A percentile compares a stretch with the other conserved stretches of the same genome.
Evolutionary conservation across 2,329 filamentous ascomycete genomes (phyloP).

Genomic region (Xylariales sp.): DNA sequence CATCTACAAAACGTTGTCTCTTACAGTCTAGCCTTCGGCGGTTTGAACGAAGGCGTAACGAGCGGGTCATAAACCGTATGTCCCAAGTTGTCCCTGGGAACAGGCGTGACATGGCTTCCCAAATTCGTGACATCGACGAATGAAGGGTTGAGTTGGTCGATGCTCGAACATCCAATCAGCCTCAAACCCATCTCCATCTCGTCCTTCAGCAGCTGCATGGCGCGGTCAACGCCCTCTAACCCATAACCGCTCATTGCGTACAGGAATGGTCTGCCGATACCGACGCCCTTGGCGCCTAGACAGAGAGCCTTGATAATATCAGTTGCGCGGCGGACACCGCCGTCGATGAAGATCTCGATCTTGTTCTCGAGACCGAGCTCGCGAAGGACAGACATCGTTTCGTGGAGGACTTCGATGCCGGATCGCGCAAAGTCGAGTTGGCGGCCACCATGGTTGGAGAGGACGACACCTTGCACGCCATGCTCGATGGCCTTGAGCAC

Average conservation of each 20-base stretch:
- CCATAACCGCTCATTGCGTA: constrained; percentile 96
- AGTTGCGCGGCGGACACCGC: constrained; percentile 82
- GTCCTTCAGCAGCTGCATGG: constrained; percentile 88
- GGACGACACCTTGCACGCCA: constrained; percentile 82
- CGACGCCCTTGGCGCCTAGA: constrained; percentile 85
- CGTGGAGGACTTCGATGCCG: constrained; percentile 83
- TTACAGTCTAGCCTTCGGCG: constrained; percentile 46
- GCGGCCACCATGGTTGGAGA: constrained; percentile 93
- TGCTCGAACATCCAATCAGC: constrained; percentile 70
- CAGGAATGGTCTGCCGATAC: constrained; percentile 90
- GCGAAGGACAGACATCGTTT: constrained; percentile 84
- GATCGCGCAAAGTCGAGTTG: constrained; percentile 91
- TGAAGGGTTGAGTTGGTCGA: constrained; percentile 75
- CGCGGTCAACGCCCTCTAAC: constrained; percentile 77
- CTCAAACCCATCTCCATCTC: constrained; percentile 99
- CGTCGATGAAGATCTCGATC: constrained; percentile 88
- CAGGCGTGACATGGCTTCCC: constrained; percentile 43
- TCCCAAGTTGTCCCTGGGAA: constrained; percentile 45
- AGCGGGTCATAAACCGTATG: constrained; percentile 50
- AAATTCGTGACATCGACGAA: constrained; percentile 76
- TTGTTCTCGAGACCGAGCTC: constrained; percentile 67
- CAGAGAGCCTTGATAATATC: constrained; percentile 96
- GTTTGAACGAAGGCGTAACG: constrained; percentile 44
- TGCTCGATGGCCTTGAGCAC: constrained; percentile 79
- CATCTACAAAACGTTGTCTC: too few species aligned